phyloP scores from a whole-genome alignment of 83 land plant species.

The Larix sibirica region DNA sequence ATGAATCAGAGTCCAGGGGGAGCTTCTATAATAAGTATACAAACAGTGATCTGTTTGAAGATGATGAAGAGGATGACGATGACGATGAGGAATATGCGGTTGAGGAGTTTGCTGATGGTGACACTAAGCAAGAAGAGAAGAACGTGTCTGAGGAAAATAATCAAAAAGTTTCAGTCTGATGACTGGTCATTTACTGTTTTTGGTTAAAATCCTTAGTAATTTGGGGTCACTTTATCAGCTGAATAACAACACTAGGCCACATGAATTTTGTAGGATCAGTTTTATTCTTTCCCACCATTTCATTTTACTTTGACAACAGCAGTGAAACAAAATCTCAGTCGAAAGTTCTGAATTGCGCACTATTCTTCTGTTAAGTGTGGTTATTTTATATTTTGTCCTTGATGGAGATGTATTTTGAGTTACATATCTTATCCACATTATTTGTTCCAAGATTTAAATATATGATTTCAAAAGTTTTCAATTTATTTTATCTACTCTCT shows the following conservation, averaged over 20 bases:
- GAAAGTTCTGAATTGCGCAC: background rate
- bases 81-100: conserved; percentile 29
- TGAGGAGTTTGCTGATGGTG: conserved; percentile 12
- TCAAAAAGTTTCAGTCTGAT: background rate
- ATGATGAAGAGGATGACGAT: conserved; percentile 29
- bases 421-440: too few species aligned
- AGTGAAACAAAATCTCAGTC: background rate
- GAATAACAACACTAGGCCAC: background rate
- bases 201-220: too few species aligned
- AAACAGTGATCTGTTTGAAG: conserved; percentile 19
- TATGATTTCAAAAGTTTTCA: too few species aligned
- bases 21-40: conserved; percentile 8
- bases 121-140: conserved; percentile 1
- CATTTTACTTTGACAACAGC: background rate
- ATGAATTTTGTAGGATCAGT: background rate
- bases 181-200: background rate
- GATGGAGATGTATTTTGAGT: too few species aligned
- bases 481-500: too few species aligned
- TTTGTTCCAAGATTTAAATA: too few species aligned
- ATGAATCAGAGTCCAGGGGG: conserved; percentile 27
- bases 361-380: background rate
- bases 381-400: too few species aligned
- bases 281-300: background rate
- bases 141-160: background rate
- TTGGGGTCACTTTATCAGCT: background rate